Evolutionary conservation across 345 rosid species (phyloP).

Genomic region (Arabidopsis arenosa): DNA sequence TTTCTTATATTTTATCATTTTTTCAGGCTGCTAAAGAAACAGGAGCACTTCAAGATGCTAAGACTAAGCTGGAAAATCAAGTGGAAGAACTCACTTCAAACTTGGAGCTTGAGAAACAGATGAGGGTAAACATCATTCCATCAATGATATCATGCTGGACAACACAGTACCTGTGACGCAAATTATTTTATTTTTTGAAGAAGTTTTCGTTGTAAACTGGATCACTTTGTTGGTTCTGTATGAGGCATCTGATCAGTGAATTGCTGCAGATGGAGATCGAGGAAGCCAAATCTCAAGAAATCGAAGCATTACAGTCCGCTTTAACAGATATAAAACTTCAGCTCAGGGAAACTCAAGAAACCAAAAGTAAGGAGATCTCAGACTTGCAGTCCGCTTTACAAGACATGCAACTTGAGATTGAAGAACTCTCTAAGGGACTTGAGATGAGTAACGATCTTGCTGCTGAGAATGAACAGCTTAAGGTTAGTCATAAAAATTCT

Average conservation of each 20-base stretch:
- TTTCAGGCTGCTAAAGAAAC: slow-evolving; percentile 50
- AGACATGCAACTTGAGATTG: slow-evolving; percentile 60
- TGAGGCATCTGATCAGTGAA: slow-evolving; percentile 37
- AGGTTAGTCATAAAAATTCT: slow-evolving; percentile 53
- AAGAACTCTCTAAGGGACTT: slow-evolving; percentile 64
- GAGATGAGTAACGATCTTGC: slow-evolving; percentile 65
- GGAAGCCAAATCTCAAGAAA: slow-evolving; percentile 54
- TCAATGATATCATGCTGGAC: slow-evolving; percentile 16
- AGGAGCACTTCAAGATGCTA: slow-evolving; percentile 52
- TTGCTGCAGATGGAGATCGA: slow-evolving; percentile 73
- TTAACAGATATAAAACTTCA: slow-evolving; percentile 52
- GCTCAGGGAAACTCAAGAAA: slow-evolving; percentile 67
- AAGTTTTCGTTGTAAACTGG: not conserved
- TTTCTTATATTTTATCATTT: slow-evolving; percentile 6
- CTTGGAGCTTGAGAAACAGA: slow-evolving; percentile 55
- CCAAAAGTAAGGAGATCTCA: slow-evolving; percentile 56
- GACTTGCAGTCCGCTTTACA: slow-evolving; percentile 54
- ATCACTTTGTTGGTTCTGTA: slow-evolving; percentile 33
- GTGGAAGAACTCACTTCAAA: slow-evolving; percentile 47
- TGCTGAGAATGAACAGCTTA: slow-evolving; percentile 84
- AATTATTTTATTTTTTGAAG: slow-evolving; percentile 11
- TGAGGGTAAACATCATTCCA: slow-evolving; percentile 40
- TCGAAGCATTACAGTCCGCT: slow-evolving; percentile 47
- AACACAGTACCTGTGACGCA: slow-evolving; percentile 1
- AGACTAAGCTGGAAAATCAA: slow-evolving; percentile 47